Evolutionary conservation across 164 flowering plant species (phyloP).

Genomic region (Warburgia ugandensis): DNA sequence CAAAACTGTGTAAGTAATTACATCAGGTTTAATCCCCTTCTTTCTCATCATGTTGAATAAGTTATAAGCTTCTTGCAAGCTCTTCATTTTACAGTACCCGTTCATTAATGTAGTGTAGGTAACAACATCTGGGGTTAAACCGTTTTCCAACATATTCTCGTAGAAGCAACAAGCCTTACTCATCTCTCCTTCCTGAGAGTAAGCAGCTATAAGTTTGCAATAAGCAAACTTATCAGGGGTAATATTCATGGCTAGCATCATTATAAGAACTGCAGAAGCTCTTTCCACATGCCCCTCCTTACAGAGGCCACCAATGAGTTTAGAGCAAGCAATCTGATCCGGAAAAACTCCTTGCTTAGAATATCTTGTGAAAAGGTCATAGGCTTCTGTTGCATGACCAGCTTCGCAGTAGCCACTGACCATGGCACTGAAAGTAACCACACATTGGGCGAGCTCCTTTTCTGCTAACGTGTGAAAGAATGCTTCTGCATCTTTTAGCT

Average conservation of each 20-base stretch:
- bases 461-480: constrained; percentile 34
- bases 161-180: constrained; percentile 37
- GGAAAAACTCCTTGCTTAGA: constrained; percentile 25
- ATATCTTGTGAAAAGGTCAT: constrained; percentile 32
- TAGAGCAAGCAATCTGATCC: constrained; percentile 27
- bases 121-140: constrained; percentile 41
- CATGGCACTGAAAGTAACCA: constrained; percentile 48
- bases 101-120: constrained; percentile 61
- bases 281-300: constrained; percentile 26
- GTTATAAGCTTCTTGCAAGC: constrained; percentile 37
- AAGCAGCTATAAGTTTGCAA: constrained; percentile 38
- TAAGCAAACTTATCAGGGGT: constrained; percentile 29
- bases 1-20: constrained; percentile 59
- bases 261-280: constrained; percentile 36
- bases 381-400: constrained; percentile 28
- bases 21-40: constrained; percentile 59
- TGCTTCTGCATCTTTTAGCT: constrained; percentile 55
- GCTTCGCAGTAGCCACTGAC: constrained; percentile 63
- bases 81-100: constrained; percentile 49
- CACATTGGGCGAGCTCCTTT: constrained; percentile 21
- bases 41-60: constrained; percentile 57
- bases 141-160: constrained; percentile 31
- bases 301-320: constrained; percentile 43
- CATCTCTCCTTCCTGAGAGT: constrained; percentile 45
- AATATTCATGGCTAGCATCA: constrained; percentile 21